Percentiles rank a stretch among this genome's conserved stretches.
These are phyloP conservation scores for Blastobotrys raffinosifermentans DNA, from an alignment of 1,139 yeast species.

Conservation along the genomic window DNA sequence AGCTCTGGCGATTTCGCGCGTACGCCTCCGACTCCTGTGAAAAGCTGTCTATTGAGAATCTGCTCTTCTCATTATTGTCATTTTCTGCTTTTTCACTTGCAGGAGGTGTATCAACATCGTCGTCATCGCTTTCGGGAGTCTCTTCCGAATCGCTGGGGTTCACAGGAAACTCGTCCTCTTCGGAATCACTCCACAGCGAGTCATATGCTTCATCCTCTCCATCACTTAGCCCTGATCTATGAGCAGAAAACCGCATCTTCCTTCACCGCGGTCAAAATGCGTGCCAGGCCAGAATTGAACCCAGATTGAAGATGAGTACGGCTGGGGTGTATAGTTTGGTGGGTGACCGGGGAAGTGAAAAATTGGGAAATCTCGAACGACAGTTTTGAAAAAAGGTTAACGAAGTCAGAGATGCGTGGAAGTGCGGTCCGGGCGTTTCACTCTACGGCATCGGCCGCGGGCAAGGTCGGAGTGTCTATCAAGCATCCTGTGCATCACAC, in stretches of 20 bases:
- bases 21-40: neutral
- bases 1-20: neutral
- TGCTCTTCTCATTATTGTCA: constrained; percentile 16
- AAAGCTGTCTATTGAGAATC: neutral
- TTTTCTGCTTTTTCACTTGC: too few relatives aligned
- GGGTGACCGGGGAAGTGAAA: too few relatives aligned
- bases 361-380: too few relatives aligned
- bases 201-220: constrained; percentile 15
- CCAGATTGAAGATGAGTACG: too few relatives aligned
- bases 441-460: constrained; percentile 20
- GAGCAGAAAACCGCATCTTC: constrained; percentile 12
- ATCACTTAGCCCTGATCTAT: constrained; percentile 8
- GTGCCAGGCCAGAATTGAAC: too few relatives aligned
- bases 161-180: constrained; percentile 21
- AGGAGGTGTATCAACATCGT: too few relatives aligned
- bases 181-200: constrained; percentile 21
- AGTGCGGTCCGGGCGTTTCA: constrained; percentile 24
- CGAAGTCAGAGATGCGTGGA: too few relatives aligned
- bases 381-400: too few relatives aligned
- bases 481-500: constrained; percentile 90
- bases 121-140: neutral
- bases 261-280: neutral
- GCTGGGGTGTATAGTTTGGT: too few relatives aligned
- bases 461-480: constrained; percentile 60
- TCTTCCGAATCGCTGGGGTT: constrained; percentile 10